Base-by-base conservation (phyloP, 2,329 filamentous ascomycete genomes). In the Bimuria novae-zelandiae region DNA sequence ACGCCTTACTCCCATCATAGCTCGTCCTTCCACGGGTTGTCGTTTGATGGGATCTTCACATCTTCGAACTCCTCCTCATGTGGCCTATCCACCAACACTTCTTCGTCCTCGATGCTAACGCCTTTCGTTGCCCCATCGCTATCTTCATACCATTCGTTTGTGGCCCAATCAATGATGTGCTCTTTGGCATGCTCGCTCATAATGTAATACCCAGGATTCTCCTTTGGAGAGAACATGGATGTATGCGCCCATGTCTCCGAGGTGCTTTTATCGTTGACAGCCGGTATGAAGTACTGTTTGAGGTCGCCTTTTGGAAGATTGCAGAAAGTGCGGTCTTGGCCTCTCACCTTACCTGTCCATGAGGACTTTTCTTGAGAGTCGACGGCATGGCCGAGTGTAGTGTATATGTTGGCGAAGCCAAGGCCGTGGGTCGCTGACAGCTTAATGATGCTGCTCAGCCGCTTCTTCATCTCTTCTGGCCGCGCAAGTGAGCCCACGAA, bases 401-500 rank as follows among this genome's bases (percentile, higher is more conserved):
- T 96, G 74, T 96, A 97, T 52, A 97, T 80, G 69, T 97, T 94
- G 12, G 86, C 86, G 69, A 92, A 96, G 2, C 89, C 89, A 12
- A 97, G 81, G 11, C 80, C 81, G 12, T 90, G 81, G 52, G 89
- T 84, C 40, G 79, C 72, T 29, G 85, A 81, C 17, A 92, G 77
- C 53, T 81, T 79, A n/a, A 84, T 80, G 70, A 97, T 80, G 55
- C 79, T 82, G n/a, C 80, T 77, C 8, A 96, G 81, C 27, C 94
- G 85, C 67, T 85, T 83, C 62, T 87, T 86, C 59, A 97, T 79
- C 68, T 96, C 92, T 63, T 92, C 89, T 4, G 85, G 86, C n/a
- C 90, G 86, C 42, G 89, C 89, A 7, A 99, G 82, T 66, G 91
- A 95, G 2, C 92, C 91, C 1, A 97, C 90, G 66, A 97, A 99